A percentile compares a stretch with the other conserved stretches of the same genome.
Conservation (phyloP, 495 filamentous ascomycete genomes). For the Barbatosphaeria neglecta region DNA sequence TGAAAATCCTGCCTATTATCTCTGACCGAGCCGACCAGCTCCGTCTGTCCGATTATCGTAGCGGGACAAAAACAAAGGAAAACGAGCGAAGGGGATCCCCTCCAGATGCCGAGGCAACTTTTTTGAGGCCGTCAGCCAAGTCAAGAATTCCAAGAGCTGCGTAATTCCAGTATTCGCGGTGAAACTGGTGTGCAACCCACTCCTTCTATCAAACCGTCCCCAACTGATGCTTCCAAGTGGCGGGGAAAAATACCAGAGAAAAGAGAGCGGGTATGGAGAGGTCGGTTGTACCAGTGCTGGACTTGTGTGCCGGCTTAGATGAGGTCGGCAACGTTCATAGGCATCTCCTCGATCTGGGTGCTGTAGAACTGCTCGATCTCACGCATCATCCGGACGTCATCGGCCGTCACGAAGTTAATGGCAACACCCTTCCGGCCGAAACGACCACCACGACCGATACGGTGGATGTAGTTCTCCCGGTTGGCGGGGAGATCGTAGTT, state of each 20-base stretch:
- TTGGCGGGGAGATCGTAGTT: constrained; percentile 98
- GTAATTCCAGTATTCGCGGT: neutral
- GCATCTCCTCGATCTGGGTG: constrained; percentile 99
- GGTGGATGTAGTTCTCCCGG: constrained; percentile 99
- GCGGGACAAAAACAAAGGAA: neutral
- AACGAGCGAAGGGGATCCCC: neutral
- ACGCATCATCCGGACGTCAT: constrained; percentile 93
- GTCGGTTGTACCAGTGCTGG: no score
- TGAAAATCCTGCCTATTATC: neutral
- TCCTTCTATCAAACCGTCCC: neutral
- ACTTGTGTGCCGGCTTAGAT: constrained; percentile 29
- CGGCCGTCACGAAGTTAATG: constrained; percentile 98
- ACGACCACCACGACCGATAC: constrained; percentile 89
- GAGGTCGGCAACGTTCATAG: constrained; percentile 80
- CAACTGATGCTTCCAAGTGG: neutral
- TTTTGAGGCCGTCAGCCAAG: neutral
- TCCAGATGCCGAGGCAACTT: neutral
- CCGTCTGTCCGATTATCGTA: neutral
- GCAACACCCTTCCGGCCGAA: constrained; percentile 98
- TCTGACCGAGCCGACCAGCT: neutral
- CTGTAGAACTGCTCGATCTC: constrained; percentile 97
- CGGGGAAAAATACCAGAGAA: neutral
- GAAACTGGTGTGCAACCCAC: neutral
- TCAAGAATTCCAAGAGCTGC: neutral
- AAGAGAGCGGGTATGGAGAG: neutral